Conservation (phyloP, 1,139 yeast species). For the Yarrowia galli region DNA sequence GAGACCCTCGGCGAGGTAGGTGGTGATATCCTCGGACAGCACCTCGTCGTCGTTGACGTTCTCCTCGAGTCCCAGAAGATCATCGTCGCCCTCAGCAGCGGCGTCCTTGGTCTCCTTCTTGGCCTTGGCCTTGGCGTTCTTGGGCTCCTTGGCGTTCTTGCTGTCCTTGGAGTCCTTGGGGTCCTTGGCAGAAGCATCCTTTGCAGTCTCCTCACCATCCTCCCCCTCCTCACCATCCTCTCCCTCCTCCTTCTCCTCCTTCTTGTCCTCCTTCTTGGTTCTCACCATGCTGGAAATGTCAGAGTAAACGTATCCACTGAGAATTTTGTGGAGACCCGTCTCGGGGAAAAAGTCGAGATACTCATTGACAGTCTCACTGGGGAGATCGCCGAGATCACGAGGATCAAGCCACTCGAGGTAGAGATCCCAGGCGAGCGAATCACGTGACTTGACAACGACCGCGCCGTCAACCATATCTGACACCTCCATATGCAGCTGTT, state of each 20-base stretch:
- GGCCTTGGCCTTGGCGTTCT: slow-evolving; percentile 12
- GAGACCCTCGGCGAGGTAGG: slow-evolving; percentile 63
- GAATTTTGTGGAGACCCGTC: slow-evolving; percentile 68
- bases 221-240: slow-evolving; percentile 10
- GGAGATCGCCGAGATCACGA: slow-evolving; percentile 58
- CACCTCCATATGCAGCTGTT: slow-evolving; percentile 55
- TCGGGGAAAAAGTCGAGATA: slow-evolving; percentile 66
- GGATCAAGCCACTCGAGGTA: slow-evolving; percentile 81
- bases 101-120: slow-evolving; percentile 42
- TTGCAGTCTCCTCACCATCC: neutral
- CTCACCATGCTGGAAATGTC: slow-evolving; percentile 58
- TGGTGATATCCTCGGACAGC: slow-evolving; percentile 62
- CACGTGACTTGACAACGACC: slow-evolving; percentile 69
- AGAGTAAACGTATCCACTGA: slow-evolving; percentile 57
- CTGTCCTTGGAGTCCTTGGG: neutral
- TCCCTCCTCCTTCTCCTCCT: slow-evolving; percentile 20
- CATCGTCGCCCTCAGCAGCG: slow-evolving; percentile 44
- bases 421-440: slow-evolving; percentile 73
- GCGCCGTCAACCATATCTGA: slow-evolving; percentile 71
- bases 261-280: slow-evolving; percentile 41
- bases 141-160: neutral
- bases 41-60: slow-evolving; percentile 44
- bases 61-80: slow-evolving; percentile 43
- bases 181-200: neutral
- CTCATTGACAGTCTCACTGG: slow-evolving; percentile 56